Percentiles rank a stretch among this genome's conserved stretches.
Conservation (phyloP, 352 stramenopile genomes). For the Phytophthora fragariaefolia region DNA sequence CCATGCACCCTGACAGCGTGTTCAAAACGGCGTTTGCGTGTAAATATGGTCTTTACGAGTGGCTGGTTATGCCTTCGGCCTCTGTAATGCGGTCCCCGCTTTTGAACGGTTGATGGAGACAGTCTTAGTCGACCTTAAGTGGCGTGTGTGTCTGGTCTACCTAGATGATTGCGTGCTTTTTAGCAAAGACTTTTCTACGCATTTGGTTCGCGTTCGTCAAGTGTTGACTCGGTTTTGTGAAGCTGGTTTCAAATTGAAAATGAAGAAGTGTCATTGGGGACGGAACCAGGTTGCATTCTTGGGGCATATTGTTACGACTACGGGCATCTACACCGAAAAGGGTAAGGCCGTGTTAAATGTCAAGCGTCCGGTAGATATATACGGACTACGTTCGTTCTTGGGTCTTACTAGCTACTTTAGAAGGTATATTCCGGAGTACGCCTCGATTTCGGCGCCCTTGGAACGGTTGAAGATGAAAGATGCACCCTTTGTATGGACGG, state of each 20-base stretch:
- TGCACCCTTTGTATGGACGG: background rate
- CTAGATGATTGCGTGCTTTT: slow-evolving; percentile 8
- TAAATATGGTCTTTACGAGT: slow-evolving; percentile 6
- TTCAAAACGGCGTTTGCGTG: slow-evolving; percentile 3
- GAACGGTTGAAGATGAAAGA: slow-evolving; percentile 18
- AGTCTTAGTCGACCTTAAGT: slow-evolving; percentile 1
- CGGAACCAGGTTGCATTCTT: slow-evolving; percentile 11
- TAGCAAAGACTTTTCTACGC: slow-evolving; percentile 8
- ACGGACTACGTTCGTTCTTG: slow-evolving; percentile 3
- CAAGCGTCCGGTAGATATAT: background rate
- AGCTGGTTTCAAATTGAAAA: slow-evolving; percentile 5
- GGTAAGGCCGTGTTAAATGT: slow-evolving; percentile 14
- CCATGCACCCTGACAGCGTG: background rate
- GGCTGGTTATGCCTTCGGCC: slow-evolving; percentile 2
- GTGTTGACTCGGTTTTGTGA: background rate
- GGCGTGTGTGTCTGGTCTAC: slow-evolving; percentile 7
- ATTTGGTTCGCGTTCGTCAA: background rate
- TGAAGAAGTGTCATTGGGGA: slow-evolving; percentile 21
- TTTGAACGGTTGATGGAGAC: slow-evolving; percentile 14
- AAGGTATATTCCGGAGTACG: slow-evolving; percentile 8
- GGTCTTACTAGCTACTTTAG: slow-evolving; percentile 7
- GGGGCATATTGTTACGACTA: slow-evolving; percentile 7
- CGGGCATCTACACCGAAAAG: slow-evolving; percentile 5
- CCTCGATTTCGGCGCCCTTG: slow-evolving; percentile 1
- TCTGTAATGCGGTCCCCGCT: slow-evolving; percentile 17